phyloP scores from a whole-genome alignment of 306 rosid genomes.

The Dicorynia guianensis region DNA sequence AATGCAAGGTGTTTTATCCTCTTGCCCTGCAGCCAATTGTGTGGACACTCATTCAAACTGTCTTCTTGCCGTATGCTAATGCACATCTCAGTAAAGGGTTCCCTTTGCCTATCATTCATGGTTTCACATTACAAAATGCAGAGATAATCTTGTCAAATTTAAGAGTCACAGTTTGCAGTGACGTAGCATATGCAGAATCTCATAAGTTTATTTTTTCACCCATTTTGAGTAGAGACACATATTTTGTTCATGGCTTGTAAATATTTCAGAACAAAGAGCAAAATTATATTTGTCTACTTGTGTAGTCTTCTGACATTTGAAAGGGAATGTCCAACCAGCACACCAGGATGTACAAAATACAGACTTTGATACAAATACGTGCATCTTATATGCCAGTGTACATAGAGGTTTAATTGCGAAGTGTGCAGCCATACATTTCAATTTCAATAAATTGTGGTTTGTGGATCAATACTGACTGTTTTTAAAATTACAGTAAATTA shows the following conservation, averaged over 20 bases:
- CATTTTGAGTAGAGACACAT: constrained; percentile 12
- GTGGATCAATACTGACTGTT: not conserved
- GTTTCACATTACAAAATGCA: constrained; percentile 70
- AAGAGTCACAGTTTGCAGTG: constrained; percentile 71
- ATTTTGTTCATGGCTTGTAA: constrained; percentile 26
- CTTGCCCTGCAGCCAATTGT: constrained; percentile 69
- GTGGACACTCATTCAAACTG: constrained; percentile 75
- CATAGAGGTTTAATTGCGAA: not conserved
- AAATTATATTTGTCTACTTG: constrained; percentile 36
- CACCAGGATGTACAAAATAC: constrained; percentile 23
- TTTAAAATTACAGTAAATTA: no score
- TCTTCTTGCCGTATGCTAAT: constrained; percentile 76
- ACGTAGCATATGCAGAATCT: constrained; percentile 52
- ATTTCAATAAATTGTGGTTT: constrained; percentile 19
- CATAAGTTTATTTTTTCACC: constrained; percentile 31
- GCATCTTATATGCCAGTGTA: not conserved
- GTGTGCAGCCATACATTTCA: not conserved
- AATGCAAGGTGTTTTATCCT: constrained; percentile 27
- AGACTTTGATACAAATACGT: not conserved
- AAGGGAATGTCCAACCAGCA: constrained; percentile 11
- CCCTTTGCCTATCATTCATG: constrained; percentile 79
- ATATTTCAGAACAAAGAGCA: constrained; percentile 36
- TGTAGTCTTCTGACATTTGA: constrained; percentile 34
- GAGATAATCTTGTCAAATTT: constrained; percentile 67
- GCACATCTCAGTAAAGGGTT: constrained; percentile 71